Conservation (phyloP, 2,329 filamentous ascomycete genomes). For the Geoglossum cookeanum region DNA sequence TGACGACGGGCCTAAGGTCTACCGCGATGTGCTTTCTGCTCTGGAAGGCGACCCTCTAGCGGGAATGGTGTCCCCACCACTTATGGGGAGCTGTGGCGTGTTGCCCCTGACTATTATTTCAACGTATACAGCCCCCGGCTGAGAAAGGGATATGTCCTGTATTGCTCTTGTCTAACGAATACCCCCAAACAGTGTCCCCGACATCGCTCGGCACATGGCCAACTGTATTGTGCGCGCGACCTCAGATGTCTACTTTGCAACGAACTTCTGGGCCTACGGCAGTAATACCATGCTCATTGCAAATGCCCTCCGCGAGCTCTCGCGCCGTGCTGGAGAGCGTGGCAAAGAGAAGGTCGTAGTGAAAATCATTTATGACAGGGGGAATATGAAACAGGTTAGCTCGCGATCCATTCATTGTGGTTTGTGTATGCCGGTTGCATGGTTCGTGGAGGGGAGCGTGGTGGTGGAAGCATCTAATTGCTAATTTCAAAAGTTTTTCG, state of each 20-base stretch:
- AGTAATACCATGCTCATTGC: slow-evolving; percentile 48
- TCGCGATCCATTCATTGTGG: background rate
- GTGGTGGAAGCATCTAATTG: no score
- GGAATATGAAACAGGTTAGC: slow-evolving; percentile 37
- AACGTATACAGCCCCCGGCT: slow-evolving; percentile 18
- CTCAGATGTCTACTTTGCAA: slow-evolving; percentile 53
- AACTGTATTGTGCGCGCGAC: slow-evolving; percentile 58
- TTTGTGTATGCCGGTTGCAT: background rate
- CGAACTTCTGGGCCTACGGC: slow-evolving; percentile 57
- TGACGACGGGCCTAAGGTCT: slow-evolving; percentile 27
- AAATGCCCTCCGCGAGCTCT: slow-evolving; percentile 49
- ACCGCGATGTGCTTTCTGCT: slow-evolving; percentile 41
- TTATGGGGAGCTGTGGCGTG: slow-evolving; percentile 42
- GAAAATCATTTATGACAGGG: slow-evolving; percentile 60
- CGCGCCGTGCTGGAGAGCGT: slow-evolving; percentile 38
- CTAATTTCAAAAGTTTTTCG: slow-evolving; percentile 21
- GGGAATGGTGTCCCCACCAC: slow-evolving; percentile 37
- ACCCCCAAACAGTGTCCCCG: slow-evolving; percentile 27
- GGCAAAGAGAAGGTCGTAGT: slow-evolving; percentile 37
- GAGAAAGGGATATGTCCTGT: no score
- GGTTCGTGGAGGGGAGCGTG: no score
- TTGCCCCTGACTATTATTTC: slow-evolving; percentile 52
- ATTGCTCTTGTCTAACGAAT: no score
- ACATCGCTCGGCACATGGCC: slow-evolving; percentile 55
- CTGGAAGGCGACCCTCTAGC: slow-evolving; percentile 31